These are phyloP conservation scores for Calonectria pseudoreteaudii DNA, from an alignment of 2,329 filamentous ascomycete species.

Conservation along the genomic window DNA sequence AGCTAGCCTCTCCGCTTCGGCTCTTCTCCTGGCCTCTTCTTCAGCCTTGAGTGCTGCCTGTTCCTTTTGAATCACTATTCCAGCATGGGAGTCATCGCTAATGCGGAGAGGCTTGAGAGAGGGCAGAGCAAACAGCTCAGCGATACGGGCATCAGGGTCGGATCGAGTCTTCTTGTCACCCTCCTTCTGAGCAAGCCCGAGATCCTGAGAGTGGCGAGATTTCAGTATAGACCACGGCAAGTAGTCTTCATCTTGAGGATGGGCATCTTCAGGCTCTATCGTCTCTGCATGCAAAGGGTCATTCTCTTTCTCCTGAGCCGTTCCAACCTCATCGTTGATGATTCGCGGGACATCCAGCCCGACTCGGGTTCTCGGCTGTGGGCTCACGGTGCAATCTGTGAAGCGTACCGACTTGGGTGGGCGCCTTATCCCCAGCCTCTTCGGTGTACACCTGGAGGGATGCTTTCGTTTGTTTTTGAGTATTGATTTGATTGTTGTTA, in stretches of 20 bases:
- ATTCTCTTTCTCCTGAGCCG: conserved; percentile 1
- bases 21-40: conserved; percentile 43
- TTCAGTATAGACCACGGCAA: neutral
- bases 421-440: conserved; percentile 39
- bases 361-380: conserved; percentile 40
- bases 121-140: conserved; percentile 42
- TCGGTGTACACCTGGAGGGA: conserved; percentile 33
- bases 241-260: neutral
- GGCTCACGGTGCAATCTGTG: conserved; percentile 41
- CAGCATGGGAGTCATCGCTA: conserved; percentile 44
- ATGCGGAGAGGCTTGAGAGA: conserved; percentile 41
- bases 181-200: neutral
- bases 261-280: neutral
- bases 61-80: conserved; percentile 41
- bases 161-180: conserved; percentile 21
- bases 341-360: conserved; percentile 42
- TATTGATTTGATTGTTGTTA: conserved; percentile 41
- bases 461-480: conserved; percentile 42
- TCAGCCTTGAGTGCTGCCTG: conserved; percentile 37
- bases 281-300: neutral
- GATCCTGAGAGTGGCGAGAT: neutral
- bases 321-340: conserved; percentile 1
- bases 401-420: conserved; percentile 47
- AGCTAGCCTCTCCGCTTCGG: conserved; percentile 38
- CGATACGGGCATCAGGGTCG: conserved; percentile 37